Evolutionary conservation across 768 basidiomycete species (phyloP), one percentile per base, ranked within the genome.

Genomic region (Ramaria sp.): DNA sequence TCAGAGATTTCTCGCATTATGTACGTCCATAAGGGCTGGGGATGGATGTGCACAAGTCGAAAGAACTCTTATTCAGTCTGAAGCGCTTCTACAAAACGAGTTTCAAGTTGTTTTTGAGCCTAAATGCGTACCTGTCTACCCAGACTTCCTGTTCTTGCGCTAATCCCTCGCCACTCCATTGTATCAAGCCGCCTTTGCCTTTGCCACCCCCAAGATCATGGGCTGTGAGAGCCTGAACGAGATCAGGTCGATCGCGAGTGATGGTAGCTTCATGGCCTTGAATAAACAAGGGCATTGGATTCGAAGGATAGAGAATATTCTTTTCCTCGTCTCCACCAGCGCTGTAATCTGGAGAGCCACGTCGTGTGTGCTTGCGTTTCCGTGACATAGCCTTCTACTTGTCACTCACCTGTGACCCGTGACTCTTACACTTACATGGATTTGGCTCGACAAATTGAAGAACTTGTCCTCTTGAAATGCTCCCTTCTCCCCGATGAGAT

Each of bases 181-280:
- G 56, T 48, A 76, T 66, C 45, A 75, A 64, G 34, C 64, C 48
- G n/a, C 71, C 37, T 64, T 62, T n/a, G 68, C 65, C 32, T 34
- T 34, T 34, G 30, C 60, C 53, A 52, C 60, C 57, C 13, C 56
- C 32, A 22, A 55, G 51, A 52, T 51, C 42, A 30, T 61, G 55
- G 38, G 43, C n/a, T 24, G 44, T 39, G 22, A 55, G 48, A 24
- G 52, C 56, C 2, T 32, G 16, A 13, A 57, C 64, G 1, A 36
- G 58, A 48, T 60, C 69, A 36, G 48, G 32, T 71, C 71, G 56
- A 70, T 65, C 45, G 16, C 76, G 76, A 3, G 82, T 64, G 20
- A 93, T 67, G 48, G 85, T 81, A 4, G 86, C 85, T 66, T 93
- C 90, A 63, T 89, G 76, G 0, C 86, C 90, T 59, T 82, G 79